Conservation (phyloP, 495 filamentous ascomycete genomes). For the Copromyces sp. region DNA sequence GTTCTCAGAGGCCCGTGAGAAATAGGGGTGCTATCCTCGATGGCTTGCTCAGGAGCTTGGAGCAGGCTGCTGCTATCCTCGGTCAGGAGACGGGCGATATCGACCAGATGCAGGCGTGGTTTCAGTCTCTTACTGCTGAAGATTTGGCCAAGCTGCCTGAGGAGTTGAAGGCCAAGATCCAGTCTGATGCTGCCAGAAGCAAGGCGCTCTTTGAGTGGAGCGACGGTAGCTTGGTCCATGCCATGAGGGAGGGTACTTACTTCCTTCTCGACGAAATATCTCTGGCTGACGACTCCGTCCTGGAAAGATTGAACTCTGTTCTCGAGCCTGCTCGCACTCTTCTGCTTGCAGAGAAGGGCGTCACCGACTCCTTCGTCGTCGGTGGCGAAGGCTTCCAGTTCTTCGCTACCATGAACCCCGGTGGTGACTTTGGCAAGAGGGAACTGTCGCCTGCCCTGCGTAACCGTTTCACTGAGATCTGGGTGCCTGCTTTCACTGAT, state of each 20-base stretch:
- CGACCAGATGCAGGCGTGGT: constrained; percentile 31
- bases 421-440: constrained; percentile 94
- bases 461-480: constrained; percentile 97
- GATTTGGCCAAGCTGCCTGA: constrained; percentile 31
- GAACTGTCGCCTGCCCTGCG: constrained; percentile 91
- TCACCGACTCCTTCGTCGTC: constrained; percentile 63
- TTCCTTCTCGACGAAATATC: constrained; percentile 98
- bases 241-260: constrained; percentile 81
- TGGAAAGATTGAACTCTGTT: constrained; percentile 96
- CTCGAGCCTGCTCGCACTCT: constrained; percentile 80
- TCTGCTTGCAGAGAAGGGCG: constrained; percentile 87
- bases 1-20: constrained; percentile 83
- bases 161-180: constrained; percentile 45
- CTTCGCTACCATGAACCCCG: constrained; percentile 97
- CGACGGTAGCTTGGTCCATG: constrained; percentile 87
- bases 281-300: constrained; percentile 91
- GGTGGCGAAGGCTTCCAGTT: constrained; percentile 87
- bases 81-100: constrained; percentile 16
- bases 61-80: constrained; percentile 31
- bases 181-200: constrained; percentile 46
- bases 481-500: constrained; percentile 80
- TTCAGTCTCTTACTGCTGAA: constrained; percentile 21
- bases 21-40: constrained; percentile 65
- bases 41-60: constrained; percentile 53
- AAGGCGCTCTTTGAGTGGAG: constrained; percentile 94